A percentile compares a stretch with the other conserved stretches of the same genome.
Evolutionary conservation across 225 moss, liverwort and hornwort genomes (phyloP).

Genomic region (Bryoerythrophyllum caledonicum): DNA sequence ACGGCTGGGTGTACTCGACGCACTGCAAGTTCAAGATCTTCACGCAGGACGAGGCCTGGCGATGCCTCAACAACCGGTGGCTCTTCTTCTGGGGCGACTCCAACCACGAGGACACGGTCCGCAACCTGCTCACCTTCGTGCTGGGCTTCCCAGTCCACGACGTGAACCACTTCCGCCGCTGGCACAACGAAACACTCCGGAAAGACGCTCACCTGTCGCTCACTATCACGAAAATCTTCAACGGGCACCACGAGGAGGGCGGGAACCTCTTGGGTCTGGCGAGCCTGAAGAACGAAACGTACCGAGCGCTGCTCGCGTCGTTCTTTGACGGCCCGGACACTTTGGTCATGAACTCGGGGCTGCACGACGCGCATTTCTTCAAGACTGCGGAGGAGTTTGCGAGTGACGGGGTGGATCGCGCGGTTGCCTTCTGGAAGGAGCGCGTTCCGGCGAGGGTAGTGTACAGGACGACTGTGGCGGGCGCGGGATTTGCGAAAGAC

Average conservation of each 20-base stretch:
- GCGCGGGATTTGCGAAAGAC: conserved; percentile 42
- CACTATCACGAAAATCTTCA: conserved; percentile 58
- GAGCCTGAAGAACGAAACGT: conserved; percentile 32
- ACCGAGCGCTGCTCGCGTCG: conserved; percentile 34
- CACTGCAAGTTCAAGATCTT: conserved; percentile 67
- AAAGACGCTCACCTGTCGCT: conserved; percentile 18
- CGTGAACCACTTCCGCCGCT: conserved; percentile 40
- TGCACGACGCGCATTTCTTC: conserved; percentile 67
- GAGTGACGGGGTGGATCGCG: conserved; percentile 51
- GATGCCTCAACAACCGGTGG: conserved; percentile 53
- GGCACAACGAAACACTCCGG: conserved; percentile 49
- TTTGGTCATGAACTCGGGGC: conserved; percentile 74
- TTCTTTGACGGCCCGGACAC: conserved; percentile 65
- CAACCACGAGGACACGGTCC: conserved; percentile 61
- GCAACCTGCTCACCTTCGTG: conserved; percentile 53
- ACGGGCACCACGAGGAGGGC: conserved; percentile 49
- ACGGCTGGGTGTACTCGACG: conserved; percentile 63
- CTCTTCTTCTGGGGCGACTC: conserved; percentile 71
- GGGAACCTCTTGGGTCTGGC: conserved; percentile 51
- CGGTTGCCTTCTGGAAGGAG: conserved; percentile 55
- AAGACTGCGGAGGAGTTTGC: conserved; percentile 31
- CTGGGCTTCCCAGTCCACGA: conserved; percentile 39
- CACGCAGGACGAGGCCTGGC: conserved; percentile 45
- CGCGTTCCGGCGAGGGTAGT: conserved; percentile 30
- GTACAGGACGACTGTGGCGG: conserved; percentile 47